These are phyloP conservation scores for Leucogyrophana mollusca DNA, from an alignment of 768 basidiomycete species.

Conservation along the genomic window DNA sequence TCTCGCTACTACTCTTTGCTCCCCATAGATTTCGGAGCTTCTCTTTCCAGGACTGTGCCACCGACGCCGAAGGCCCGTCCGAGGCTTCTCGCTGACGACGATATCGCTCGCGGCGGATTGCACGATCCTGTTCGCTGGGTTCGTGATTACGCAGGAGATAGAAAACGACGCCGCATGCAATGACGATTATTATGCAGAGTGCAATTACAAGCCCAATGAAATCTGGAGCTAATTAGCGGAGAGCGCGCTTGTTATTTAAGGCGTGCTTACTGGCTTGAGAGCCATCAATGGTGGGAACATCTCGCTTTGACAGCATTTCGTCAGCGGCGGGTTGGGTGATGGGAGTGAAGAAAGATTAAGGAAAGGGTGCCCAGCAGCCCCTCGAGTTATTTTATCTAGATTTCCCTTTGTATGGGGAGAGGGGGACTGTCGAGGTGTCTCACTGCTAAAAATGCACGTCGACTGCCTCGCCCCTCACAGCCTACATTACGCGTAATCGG, in stretches of 20 bases:
- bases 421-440: neutral
- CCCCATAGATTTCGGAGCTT: constrained; percentile 27
- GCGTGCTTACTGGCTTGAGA: constrained; percentile 42
- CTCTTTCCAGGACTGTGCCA: constrained; percentile 19
- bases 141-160: constrained; percentile 54
- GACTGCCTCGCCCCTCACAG: no score
- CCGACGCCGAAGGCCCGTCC: constrained; percentile 14
- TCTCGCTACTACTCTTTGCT: constrained; percentile 14
- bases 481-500: no score
- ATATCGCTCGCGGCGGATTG: constrained; percentile 30
- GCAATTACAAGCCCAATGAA: constrained; percentile 63
- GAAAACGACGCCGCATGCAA: constrained; percentile 51
- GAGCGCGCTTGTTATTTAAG: neutral
- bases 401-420: constrained; percentile 33
- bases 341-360: no score
- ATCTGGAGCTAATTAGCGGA: constrained; percentile 28
- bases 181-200: constrained; percentile 52
- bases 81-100: constrained; percentile 24
- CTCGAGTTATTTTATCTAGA: constrained; percentile 38
- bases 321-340: neutral
- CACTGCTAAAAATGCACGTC: no score
- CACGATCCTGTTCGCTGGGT: constrained; percentile 39
- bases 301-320: constrained; percentile 22
- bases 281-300: constrained; percentile 47
- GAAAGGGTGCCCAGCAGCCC: no score